These are phyloP conservation scores for Lachancea sp. DNA, from an alignment of 805 yeast species.

Conservation along the genomic window DNA sequence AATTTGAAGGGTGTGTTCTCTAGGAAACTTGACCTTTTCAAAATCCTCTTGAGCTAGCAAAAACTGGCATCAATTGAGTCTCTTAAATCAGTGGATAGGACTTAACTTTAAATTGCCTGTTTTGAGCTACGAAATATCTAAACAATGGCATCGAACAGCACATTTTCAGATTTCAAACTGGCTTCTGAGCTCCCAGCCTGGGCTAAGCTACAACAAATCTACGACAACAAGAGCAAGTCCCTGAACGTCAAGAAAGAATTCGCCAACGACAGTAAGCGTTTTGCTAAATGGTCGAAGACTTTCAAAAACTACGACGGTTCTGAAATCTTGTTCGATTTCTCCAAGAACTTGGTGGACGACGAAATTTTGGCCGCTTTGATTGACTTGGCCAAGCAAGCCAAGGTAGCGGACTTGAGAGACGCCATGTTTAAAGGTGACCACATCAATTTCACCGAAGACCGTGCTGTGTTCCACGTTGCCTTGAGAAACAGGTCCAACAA, in stretches of 20 bases:
- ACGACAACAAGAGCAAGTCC: slow-evolving; percentile 60
- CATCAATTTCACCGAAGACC: slow-evolving; percentile 91
- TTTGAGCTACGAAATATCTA: neutral
- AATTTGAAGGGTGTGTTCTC: neutral
- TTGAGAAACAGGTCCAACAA: slow-evolving; percentile 85
- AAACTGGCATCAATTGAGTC: too few species aligned
- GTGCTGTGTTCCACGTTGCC: slow-evolving; percentile 97
- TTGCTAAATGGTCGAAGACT: slow-evolving; percentile 65
- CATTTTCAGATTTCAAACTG: slow-evolving; percentile 47
- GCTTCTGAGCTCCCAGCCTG: slow-evolving; percentile 78
- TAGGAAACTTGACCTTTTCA: neutral
- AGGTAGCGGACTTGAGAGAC: slow-evolving; percentile 80
- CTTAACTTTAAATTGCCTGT: too few species aligned
- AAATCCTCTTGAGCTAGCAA: neutral
- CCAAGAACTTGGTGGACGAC: slow-evolving; percentile 88
- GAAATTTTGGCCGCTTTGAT: slow-evolving; percentile 63
- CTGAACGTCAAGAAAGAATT: slow-evolving; percentile 77
- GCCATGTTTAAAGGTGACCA: slow-evolving; percentile 88
- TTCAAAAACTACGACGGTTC: slow-evolving; percentile 84
- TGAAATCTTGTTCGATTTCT: slow-evolving; percentile 86
- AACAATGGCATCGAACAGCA: slow-evolving; percentile 15
- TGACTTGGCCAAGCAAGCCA: slow-evolving; percentile 83
- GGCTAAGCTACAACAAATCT: slow-evolving; percentile 66
- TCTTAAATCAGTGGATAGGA: too few species aligned
- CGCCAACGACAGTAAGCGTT: slow-evolving; percentile 65